phyloP scores from a whole-genome alignment of 2,329 filamentous ascomycete species.

The Neonectria punicea region DNA sequence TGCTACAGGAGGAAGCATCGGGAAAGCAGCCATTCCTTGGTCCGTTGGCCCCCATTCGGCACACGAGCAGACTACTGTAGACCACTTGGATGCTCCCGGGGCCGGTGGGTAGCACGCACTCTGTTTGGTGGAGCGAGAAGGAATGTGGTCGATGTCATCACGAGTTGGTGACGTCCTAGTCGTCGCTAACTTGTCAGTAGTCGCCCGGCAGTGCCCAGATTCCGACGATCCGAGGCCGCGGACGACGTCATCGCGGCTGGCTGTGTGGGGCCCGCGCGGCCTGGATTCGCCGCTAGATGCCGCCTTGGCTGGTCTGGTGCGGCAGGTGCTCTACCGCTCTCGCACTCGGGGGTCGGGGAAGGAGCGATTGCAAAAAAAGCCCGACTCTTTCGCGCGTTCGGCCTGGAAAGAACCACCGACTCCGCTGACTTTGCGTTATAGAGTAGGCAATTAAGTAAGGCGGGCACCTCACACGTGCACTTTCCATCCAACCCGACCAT shows the following conservation, averaged over 20 bases:
- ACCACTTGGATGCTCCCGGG: neutral
- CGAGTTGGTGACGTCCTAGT: neutral
- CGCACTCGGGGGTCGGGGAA: neutral
- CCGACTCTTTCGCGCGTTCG: neutral
- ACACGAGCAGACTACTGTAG: neutral
- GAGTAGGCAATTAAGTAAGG: too few species aligned
- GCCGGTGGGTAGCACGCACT: neutral
- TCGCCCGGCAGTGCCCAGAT: neutral
- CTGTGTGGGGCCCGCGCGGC: neutral
- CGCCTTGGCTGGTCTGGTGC: neutral
- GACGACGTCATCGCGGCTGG: neutral
- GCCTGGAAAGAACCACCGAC: neutral
- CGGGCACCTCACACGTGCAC: neutral
- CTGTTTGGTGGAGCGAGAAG: constrained; percentile 7
- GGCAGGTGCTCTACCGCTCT: neutral
- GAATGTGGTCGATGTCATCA: constrained; percentile 3
- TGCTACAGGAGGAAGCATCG: neutral
- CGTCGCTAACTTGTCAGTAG: neutral
- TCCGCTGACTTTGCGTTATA: neutral
- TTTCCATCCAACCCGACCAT: neutral
- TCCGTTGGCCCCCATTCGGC: neutral
- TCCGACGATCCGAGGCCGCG: neutral
- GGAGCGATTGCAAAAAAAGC: neutral
- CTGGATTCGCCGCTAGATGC: neutral
- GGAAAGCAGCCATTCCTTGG: neutral